Conservation (phyloP, 1,139 yeast species). For the Pichia sp. region DNA sequence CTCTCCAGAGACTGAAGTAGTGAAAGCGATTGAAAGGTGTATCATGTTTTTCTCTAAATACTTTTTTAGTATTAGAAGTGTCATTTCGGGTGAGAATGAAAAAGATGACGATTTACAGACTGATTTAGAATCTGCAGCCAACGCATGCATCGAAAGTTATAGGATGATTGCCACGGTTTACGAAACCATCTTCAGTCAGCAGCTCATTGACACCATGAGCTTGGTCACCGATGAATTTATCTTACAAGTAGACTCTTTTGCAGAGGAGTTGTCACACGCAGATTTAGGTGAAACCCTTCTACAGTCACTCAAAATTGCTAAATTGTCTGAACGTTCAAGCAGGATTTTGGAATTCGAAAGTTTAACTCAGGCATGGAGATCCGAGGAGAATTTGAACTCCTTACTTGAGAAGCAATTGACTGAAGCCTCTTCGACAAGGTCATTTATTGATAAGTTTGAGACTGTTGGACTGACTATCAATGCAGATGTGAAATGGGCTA, state of each 20-base stretch:
- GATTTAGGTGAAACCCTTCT: slow-evolving; percentile 22
- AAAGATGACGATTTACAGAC: slow-evolving; percentile 8
- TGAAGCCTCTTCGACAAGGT: slow-evolving; percentile 40
- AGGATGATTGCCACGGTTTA: slow-evolving; percentile 26
- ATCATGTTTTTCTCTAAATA: slow-evolving; percentile 6
- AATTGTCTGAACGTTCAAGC: slow-evolving; percentile 26
- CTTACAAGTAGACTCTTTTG: slow-evolving; percentile 13
- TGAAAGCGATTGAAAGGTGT: slow-evolving; percentile 10
- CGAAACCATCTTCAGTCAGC: slow-evolving; percentile 20
- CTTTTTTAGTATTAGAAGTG: no score
- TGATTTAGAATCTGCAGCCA: slow-evolving; percentile 12
- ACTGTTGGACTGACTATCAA: slow-evolving; percentile 13
- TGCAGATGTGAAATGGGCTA: slow-evolving; percentile 32
- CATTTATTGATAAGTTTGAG: slow-evolving; percentile 35
- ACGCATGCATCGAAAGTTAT: slow-evolving; percentile 25
- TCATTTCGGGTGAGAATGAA: no score
- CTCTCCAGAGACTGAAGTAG: slow-evolving; percentile 13
- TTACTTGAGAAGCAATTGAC: slow-evolving; percentile 28
- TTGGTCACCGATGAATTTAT: slow-evolving; percentile 7
- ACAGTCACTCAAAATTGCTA: slow-evolving; percentile 25
- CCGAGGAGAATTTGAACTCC: slow-evolving; percentile 10
- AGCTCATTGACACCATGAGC: slow-evolving; percentile 8
- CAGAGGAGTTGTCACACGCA: slow-evolving; percentile 8
- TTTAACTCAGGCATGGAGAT: slow-evolving; percentile 21
- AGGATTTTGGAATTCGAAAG: slow-evolving; percentile 26